phyloP scores from a whole-genome alignment of 805 yeast species.

The Suhomyces sp. region DNA sequence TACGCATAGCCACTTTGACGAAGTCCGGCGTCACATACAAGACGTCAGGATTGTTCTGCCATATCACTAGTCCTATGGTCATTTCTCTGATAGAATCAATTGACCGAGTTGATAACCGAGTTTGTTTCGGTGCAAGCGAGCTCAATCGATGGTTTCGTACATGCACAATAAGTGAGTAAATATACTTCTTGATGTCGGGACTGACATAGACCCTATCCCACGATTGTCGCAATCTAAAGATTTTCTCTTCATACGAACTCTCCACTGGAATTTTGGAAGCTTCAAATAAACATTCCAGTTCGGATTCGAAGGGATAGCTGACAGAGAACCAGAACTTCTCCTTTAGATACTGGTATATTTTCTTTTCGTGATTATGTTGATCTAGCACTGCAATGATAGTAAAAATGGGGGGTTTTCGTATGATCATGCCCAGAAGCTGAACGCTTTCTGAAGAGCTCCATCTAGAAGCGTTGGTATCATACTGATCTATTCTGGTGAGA shows the following conservation, averaged over 20 bases:
- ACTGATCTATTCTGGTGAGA: constrained; percentile 9
- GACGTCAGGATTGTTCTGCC: constrained; percentile 12
- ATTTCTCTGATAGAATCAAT: constrained; percentile 30
- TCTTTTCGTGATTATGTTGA: constrained; percentile 2
- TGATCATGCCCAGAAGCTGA: constrained; percentile 3
- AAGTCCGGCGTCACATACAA: constrained; percentile 37
- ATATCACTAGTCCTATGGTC: constrained; percentile 27
- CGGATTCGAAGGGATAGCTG: constrained; percentile 11
- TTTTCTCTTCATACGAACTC: constrained; percentile 2
- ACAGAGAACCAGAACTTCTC: constrained; percentile 16
- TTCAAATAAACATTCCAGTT: constrained; percentile 2
- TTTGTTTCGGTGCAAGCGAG: constrained; percentile 36
- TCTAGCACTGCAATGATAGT: constrained; percentile 11
- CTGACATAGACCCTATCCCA: constrained; percentile 24
- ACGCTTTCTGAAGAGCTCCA: constrained; percentile 3
- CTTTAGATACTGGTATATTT: constrained; percentile 12
- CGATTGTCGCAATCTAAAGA: not conserved
- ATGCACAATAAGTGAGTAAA: constrained; percentile 36
- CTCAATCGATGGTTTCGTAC: constrained; percentile 39
- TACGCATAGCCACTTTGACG: constrained; percentile 37
- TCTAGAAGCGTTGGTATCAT: constrained; percentile 8
- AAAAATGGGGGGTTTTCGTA: constrained; percentile 9
- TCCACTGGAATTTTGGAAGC: constrained; percentile 1
- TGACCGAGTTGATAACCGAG: constrained; percentile 34
- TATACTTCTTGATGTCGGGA: constrained; percentile 37